These are phyloP conservation scores for Lactarius deliciosus DNA, from an alignment of 768 basidiomycete genomes.

Conservation along the genomic window DNA sequence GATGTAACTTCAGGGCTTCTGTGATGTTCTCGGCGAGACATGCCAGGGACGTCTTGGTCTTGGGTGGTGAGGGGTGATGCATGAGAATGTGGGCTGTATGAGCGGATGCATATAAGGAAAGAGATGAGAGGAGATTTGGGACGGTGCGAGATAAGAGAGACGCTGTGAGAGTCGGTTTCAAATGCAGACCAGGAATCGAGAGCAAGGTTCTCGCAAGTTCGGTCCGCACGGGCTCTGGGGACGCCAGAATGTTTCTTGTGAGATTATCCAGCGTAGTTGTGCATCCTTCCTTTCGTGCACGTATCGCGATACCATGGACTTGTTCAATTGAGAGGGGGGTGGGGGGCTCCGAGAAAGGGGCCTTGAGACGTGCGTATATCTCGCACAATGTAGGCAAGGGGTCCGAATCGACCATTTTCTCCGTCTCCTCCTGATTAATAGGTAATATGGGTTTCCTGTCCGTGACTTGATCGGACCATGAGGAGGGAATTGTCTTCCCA, in stretches of 20 bases:
- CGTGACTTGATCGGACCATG: neutral
- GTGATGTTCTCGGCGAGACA: slow-evolving; percentile 11
- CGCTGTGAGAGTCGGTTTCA: slow-evolving; percentile 14
- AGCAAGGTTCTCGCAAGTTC: slow-evolving; percentile 17
- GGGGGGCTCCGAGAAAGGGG: slow-evolving; percentile 20
- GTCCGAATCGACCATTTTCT: slow-evolving; percentile 4
- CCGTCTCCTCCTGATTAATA: slow-evolving; percentile 4
- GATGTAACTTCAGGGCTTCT: slow-evolving; percentile 7
- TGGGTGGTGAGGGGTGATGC: slow-evolving; percentile 40
- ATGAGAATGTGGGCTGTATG: slow-evolving; percentile 35
- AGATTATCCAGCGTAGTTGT: slow-evolving; percentile 41
- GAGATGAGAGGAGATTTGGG: slow-evolving; percentile 35
- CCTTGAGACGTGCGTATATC: slow-evolving; percentile 10
- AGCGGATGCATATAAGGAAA: slow-evolving; percentile 35
- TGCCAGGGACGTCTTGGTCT: neutral
- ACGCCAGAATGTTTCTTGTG: slow-evolving; percentile 43
- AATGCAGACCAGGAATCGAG: slow-evolving; percentile 10
- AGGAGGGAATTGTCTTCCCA: neutral
- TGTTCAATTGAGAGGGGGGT: slow-evolving; percentile 26
- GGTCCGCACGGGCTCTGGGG: slow-evolving; percentile 13
- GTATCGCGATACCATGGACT: slow-evolving; percentile 36
- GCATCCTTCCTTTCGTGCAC: slow-evolving; percentile 36
- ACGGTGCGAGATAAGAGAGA: slow-evolving; percentile 13
- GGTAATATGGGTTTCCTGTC: neutral
- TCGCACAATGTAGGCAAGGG: neutral